Conservation (phyloP, 148 eudicot species). For the Spergularia marina region DNA sequence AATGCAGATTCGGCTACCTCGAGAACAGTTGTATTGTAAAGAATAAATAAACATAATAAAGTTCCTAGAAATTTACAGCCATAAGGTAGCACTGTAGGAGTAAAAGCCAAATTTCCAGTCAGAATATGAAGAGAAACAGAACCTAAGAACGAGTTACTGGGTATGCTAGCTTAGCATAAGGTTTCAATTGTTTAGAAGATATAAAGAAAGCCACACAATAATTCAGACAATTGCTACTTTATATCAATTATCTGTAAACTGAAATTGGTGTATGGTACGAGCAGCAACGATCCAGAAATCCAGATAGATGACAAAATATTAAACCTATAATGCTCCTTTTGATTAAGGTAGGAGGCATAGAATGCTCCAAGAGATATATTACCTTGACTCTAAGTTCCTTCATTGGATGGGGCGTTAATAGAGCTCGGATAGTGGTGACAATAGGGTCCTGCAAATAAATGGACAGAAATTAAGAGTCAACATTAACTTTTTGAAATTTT, state of each 20-base stretch:
- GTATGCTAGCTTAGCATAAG: not conserved
- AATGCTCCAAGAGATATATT: not conserved
- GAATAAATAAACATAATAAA: too few species aligned
- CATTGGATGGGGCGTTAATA: constrained; percentile 95
- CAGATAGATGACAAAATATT: not conserved
- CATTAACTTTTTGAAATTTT: not conserved
- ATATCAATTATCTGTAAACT: not conserved
- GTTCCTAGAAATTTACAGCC: too few species aligned
- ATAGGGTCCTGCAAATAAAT: constrained; percentile 66
- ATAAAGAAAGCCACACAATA: too few species aligned
- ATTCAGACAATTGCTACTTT: not conserved
- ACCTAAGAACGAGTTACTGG: not conserved
- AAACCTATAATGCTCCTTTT: not conserved
- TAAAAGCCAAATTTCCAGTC: not conserved
- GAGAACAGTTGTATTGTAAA: too few species aligned
- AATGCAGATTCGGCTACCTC: too few species aligned
- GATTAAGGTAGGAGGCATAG: not conserved
- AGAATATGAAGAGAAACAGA: not conserved
- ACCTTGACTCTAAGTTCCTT: constrained; percentile 95
- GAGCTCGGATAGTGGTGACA: constrained; percentile 76
- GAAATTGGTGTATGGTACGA: not conserved
- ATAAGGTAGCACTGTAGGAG: not conserved
- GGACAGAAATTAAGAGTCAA: not conserved
- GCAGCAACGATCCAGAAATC: not conserved
- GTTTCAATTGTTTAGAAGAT: not conserved